Evolutionary conservation across 2,329 filamentous ascomycete genomes (phyloP), one percentile per base, ranked within the genome.

Genomic region (Pleomassaria siparia): DNA sequence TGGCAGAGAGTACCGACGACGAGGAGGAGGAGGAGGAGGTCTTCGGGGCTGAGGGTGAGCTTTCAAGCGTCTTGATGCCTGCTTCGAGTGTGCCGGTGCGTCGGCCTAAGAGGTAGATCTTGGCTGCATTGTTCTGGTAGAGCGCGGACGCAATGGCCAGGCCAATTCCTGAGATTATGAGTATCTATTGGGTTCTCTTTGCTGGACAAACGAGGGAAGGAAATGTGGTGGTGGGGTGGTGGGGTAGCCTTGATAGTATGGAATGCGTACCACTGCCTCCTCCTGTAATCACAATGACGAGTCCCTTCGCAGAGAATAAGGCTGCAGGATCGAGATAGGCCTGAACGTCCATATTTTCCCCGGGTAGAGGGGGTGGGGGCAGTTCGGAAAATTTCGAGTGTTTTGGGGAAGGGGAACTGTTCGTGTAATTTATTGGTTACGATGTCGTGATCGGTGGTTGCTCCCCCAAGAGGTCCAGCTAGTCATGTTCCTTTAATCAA

Each of bases 61-160:
- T 53, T 44, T 66, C 54, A 46, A 74, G 65, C 1, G 57, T 57
- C 6, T 58, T 53, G 40, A 70, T 69, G n/a, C 74, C 72, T 35
- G 71, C 60, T 40, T 74, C 53, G 29, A 77, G 71, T 36, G 69
- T 67, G 33, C 72, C 67, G 26, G 63, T 54, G 20, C 74, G 68
- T 29, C 75, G 71, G 33, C 74, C 75, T 21, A 76, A 72, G 47
- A 77, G 66, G 62, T 75, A 77, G 46, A 77, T 64, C 47, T 73
- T 74, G 2, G 67, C 59, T 4, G 70, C 74, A 53, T 60, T 72
- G 59, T 62, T 70, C 46, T 69, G 71, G 46, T 61, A 65, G n/a
- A 77, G 66, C 2, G 74, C 61, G 7, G 70, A 63, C 18, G 74
- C 70, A 33, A 76, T 69, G 28, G 66, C 67, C 8, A 72, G 62